These are phyloP conservation scores for Emmonsiellopsis sp. DNA, from an alignment of 2,329 filamentous ascomycete genomes.

Conservation along the genomic window DNA sequence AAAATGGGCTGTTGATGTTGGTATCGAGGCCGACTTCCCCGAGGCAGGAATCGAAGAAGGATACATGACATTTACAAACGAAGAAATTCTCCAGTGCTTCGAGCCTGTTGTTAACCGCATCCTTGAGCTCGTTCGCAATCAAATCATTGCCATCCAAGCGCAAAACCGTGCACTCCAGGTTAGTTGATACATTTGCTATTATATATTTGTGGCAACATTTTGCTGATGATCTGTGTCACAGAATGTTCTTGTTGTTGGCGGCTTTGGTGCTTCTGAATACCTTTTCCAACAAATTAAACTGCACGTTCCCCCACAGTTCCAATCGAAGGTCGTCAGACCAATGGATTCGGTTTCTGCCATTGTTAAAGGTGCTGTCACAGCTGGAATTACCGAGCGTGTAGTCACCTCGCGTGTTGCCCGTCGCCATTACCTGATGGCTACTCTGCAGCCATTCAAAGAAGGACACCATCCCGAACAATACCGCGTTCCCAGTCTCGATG, in stretches of 20 bases:
- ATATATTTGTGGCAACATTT: background rate
- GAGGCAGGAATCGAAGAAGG: constrained; percentile 97
- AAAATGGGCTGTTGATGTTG: constrained; percentile 98
- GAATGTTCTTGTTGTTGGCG: constrained; percentile 94
- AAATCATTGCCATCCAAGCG: constrained; percentile 97
- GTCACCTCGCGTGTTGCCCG: constrained; percentile 94
- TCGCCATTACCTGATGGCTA: constrained; percentile 98
- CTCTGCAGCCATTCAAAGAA: constrained; percentile 96
- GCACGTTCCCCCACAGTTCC: constrained; percentile 95
- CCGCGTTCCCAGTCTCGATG: constrained; percentile 89
- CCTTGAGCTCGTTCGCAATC: constrained; percentile 88
- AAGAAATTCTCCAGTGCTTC: constrained; percentile 98
- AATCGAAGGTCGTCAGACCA: constrained; percentile 92
- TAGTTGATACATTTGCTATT: constrained; percentile 16
- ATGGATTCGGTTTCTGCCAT: constrained; percentile 99
- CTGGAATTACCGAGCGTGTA: constrained; percentile 93
- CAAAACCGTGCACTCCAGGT: constrained; percentile 86
- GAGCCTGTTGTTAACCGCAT: constrained; percentile 97
- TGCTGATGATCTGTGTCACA: constrained; percentile 23
- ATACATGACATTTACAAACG: constrained; percentile 99
- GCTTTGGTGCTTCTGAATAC: constrained; percentile 96
- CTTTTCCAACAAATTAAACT: constrained; percentile 99
- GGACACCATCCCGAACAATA: constrained; percentile 98
- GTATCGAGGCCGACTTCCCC: constrained; percentile 95
- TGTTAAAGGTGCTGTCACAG: constrained; percentile 95